Percentiles rank a stretch among this genome's conserved stretches.
Conservation (phyloP, 176 grass and related monocot genomes). For the Oryza longistaminata region DNA sequence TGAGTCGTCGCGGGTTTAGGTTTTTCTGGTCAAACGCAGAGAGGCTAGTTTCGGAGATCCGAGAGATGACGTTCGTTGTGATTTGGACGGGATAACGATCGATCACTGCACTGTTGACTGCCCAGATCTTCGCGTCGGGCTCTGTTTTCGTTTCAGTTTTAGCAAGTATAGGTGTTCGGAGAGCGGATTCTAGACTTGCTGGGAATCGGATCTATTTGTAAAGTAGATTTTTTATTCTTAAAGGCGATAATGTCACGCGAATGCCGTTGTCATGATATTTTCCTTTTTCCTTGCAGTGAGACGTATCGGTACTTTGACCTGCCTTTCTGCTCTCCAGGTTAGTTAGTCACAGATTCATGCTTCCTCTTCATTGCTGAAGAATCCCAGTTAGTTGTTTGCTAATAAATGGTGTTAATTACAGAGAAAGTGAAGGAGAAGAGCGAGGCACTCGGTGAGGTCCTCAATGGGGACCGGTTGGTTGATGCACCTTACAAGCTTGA, state of each 20-base stretch:
- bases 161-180: not conserved
- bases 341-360: slow-evolving; percentile 16
- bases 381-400: not conserved
- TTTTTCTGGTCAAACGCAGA: not conserved
- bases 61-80: not conserved
- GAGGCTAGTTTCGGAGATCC: slow-evolving; percentile 15
- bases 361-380: not conserved
- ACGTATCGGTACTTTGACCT: slow-evolving; percentile 95
- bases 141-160: not conserved
- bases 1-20: not conserved
- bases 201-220: slow-evolving; percentile 28
- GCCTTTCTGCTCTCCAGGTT: slow-evolving; percentile 91
- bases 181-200: slow-evolving; percentile 8
- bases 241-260: not conserved
- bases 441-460: slow-evolving; percentile 87
- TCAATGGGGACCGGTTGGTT: slow-evolving; percentile 87
- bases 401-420: slow-evolving; percentile 22
- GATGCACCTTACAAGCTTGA: slow-evolving; percentile 97
- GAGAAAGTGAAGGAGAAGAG: slow-evolving; percentile 87
- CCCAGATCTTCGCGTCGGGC: not conserved
- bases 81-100: slow-evolving; percentile 4
- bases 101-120: not conserved
- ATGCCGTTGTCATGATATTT: not conserved
- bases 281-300: slow-evolving; percentile 67
- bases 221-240: not conserved